Conservation (phyloP, 495 filamentous ascomycete species). For the Xylaria cubensis region DNA sequence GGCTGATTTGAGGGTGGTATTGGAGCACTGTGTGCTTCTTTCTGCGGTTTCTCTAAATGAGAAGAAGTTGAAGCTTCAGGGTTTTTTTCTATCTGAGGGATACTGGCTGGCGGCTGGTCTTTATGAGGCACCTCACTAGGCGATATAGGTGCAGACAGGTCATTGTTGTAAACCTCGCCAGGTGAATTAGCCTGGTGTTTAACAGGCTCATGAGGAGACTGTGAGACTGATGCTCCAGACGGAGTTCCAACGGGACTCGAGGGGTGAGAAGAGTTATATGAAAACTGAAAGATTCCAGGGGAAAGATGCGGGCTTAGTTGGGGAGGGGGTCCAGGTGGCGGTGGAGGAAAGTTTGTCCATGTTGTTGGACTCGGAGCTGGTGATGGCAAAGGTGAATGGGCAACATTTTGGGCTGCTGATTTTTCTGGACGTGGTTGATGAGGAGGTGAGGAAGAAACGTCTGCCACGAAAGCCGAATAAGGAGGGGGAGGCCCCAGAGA, state of each 20-base stretch:
- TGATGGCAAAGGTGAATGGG: neutral
- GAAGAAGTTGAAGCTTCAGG: neutral
- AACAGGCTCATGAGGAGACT: neutral
- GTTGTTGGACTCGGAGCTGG: slow-evolving; percentile 5
- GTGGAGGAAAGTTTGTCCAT: slow-evolving; percentile 26
- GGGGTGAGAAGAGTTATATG: slow-evolving; percentile 1
- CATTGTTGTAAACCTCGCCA: neutral
- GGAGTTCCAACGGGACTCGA: neutral
- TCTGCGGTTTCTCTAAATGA: neutral
- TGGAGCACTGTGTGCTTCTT: neutral
- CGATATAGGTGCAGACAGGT: neutral
- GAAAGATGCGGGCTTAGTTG: slow-evolving; percentile 9
- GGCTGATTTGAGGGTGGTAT: neutral
- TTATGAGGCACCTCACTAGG: neutral
- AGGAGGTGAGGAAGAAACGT: neutral
- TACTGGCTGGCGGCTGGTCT: neutral
- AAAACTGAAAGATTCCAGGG: slow-evolving; percentile 13
- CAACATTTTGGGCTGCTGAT: neutral
- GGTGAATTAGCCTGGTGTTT: neutral
- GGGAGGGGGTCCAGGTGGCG: slow-evolving; percentile 29
- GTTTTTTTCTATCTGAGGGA: neutral
- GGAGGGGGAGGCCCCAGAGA: slow-evolving; percentile 20
- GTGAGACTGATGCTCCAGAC: neutral
- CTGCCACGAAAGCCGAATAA: slow-evolving; percentile 25
- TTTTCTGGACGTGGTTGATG: neutral